A percentile compares a stretch with the other conserved stretches of the same genome.
Conservation (phyloP, 2,329 filamentous ascomycete species). For the Nannizzia gypsea region DNA sequence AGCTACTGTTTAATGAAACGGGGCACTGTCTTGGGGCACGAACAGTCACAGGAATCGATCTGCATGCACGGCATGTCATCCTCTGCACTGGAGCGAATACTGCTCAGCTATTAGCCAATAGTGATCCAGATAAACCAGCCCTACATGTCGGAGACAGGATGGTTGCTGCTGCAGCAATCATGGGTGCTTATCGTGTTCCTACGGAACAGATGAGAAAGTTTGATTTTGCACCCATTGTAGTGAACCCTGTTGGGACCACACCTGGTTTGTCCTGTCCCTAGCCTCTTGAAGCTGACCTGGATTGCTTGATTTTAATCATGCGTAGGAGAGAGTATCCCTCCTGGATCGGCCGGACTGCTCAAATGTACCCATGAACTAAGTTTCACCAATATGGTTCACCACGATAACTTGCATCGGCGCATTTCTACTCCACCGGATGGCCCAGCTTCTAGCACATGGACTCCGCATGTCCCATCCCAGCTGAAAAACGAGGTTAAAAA, state of each 20-base stretch:
- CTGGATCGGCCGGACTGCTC: background rate
- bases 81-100: constrained; percentile 19
- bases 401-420: background rate
- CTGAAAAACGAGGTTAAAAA: constrained; percentile 5
- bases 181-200: constrained; percentile 5
- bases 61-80: constrained; percentile 15
- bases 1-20: constrained; percentile 29
- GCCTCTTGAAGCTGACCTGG: background rate
- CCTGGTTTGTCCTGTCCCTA: constrained; percentile 1
- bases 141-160: constrained; percentile 39
- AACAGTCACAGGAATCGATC: constrained; percentile 11
- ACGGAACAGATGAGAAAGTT: constrained; percentile 7
- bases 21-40: constrained; percentile 24
- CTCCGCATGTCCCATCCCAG: constrained; percentile 1
- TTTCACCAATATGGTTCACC: constrained; percentile 6
- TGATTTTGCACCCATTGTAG: constrained; percentile 3
- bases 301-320: background rate
- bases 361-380: constrained; percentile 9
- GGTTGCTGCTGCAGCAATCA: constrained; percentile 26
- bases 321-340: constrained; percentile 8
- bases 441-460: background rate
- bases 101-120: constrained; percentile 26
- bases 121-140: constrained; percentile 24
- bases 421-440: constrained; percentile 7
- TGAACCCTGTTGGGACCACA: constrained; percentile 4